Percentiles rank a stretch among this genome's conserved stretches.
Conservation (phyloP, 2,329 filamentous ascomycete species). For the Zymoseptoria ardabiliae region DNA sequence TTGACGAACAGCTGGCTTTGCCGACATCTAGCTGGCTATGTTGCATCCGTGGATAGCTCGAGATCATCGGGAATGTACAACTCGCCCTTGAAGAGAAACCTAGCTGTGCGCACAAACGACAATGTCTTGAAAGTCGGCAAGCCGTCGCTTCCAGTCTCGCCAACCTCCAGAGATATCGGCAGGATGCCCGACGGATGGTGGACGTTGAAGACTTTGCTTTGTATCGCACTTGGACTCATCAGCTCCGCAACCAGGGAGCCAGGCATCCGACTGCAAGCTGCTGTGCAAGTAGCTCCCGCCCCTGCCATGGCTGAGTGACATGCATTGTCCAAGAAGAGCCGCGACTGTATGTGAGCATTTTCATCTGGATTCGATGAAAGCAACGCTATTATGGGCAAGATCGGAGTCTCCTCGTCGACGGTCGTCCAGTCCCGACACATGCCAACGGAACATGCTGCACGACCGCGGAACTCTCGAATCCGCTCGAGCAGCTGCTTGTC, state of each 20-base stretch:
- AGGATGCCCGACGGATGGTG: conserved; percentile 11
- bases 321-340: conserved; percentile 13
- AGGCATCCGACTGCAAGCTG: conserved; percentile 9
- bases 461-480: conserved; percentile 10
- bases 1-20: too few species aligned
- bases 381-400: conserved; percentile 14
- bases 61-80: conserved; percentile 10
- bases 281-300: conserved; percentile 14
- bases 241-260: conserved; percentile 9
- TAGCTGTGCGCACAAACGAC: conserved; percentile 11
- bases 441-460: conserved; percentile 10
- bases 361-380: conserved; percentile 5
- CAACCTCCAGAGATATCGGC: conserved; percentile 10
- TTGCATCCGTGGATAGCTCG: background rate
- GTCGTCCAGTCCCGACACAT: conserved; percentile 11
- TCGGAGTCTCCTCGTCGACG: conserved; percentile 12
- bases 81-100: conserved; percentile 10
- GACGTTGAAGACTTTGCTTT: conserved; percentile 9
- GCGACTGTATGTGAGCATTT: conserved; percentile 10
- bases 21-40: background rate
- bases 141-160: background rate
- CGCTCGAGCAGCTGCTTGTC: conserved; percentile 5
- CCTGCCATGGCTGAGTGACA: conserved; percentile 16
- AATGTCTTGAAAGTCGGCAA: conserved; percentile 10
- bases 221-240: conserved; percentile 3